phyloP scores from a whole-genome alignment of 495 filamentous ascomycete genomes.

The Neurospora sp. region DNA sequence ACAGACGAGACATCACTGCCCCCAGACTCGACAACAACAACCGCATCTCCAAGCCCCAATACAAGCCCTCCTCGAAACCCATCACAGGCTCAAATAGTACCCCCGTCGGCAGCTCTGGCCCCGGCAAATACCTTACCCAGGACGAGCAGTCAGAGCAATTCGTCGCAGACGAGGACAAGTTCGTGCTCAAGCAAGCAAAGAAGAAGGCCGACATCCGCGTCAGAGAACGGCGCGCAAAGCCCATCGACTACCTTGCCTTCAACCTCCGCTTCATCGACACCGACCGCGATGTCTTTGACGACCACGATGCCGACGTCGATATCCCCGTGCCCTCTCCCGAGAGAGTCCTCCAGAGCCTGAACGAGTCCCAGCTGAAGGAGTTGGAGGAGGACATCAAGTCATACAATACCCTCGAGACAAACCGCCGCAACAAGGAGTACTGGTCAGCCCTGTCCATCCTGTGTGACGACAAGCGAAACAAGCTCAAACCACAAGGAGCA shows the following conservation, averaged over 20 bases:
- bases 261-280: slow-evolving; percentile 81
- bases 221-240: slow-evolving; percentile 83
- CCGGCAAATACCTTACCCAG: slow-evolving; percentile 32
- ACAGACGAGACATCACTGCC: slow-evolving; percentile 31
- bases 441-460: slow-evolving; percentile 89
- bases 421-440: slow-evolving; percentile 67
- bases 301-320: slow-evolving; percentile 63
- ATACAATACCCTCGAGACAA: slow-evolving; percentile 72
- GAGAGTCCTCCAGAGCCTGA: slow-evolving; percentile 57
- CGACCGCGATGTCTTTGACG: slow-evolving; percentile 66
- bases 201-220: slow-evolving; percentile 96
- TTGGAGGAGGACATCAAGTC: slow-evolving; percentile 80
- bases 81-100: slow-evolving; percentile 1
- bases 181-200: slow-evolving; percentile 93
- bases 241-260: slow-evolving; percentile 93
- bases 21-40: slow-evolving; percentile 34
- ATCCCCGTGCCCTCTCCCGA: slow-evolving; percentile 76
- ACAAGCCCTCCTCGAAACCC: slow-evolving; percentile 11
- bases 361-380: slow-evolving; percentile 59
- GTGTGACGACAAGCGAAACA: slow-evolving; percentile 65
- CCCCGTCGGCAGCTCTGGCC: not conserved
- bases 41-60: slow-evolving; percentile 35
- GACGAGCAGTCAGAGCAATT: slow-evolving; percentile 75
- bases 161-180: slow-evolving; percentile 89
- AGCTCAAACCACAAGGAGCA: slow-evolving; percentile 45